phyloP scores from a whole-genome alignment of 2,329 filamentous ascomycete species.

The Chrysosporium queenslandicum region DNA sequence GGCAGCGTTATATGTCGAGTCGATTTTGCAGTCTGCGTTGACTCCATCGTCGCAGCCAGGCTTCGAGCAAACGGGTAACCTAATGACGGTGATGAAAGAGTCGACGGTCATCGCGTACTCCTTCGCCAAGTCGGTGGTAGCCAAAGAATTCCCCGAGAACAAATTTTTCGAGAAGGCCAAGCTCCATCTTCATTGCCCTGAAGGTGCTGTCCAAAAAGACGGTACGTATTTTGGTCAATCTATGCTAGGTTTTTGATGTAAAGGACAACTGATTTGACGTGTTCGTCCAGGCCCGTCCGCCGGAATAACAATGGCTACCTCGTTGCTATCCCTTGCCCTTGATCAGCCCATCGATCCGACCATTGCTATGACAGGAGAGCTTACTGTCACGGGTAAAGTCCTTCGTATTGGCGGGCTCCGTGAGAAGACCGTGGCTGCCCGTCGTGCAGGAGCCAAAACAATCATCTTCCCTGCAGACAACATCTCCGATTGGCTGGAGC shows the following conservation, averaged over 20 bases:
- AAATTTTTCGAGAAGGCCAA: conserved; percentile 93
- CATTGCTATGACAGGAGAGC: conserved; percentile 94
- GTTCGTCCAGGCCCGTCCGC: conserved; percentile 56
- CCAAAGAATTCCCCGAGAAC: conserved; percentile 75
- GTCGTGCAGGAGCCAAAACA: conserved; percentile 81
- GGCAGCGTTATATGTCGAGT: conserved; percentile 92
- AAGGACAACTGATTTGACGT: conserved; percentile 14
- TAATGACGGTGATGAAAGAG: conserved; percentile 97
- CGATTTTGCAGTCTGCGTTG: conserved; percentile 78
- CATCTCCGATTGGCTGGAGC: conserved; percentile 90
- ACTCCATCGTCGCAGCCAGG: conserved; percentile 62
- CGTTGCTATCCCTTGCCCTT: conserved; percentile 72
- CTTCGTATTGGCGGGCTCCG: conserved; percentile 84
- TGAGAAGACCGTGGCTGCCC: conserved; percentile 94
- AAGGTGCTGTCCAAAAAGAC: conserved; percentile 93
- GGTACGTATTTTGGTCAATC: conserved; percentile 35
- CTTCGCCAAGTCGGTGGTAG: conserved; percentile 84
- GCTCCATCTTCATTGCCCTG: conserved; percentile 91
- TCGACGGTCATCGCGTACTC: conserved; percentile 92
- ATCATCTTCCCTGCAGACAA: conserved; percentile 95
- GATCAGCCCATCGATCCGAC: conserved; percentile 69
- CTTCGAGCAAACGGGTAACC: conserved; percentile 84
- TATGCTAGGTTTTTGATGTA: background rate
- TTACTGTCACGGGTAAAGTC: conserved; percentile 95
- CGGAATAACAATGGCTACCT: conserved; percentile 97